Evolutionary conservation across 805 yeast species (phyloP).

Genomic region (Maudiozyma serrabonitensis): DNA sequence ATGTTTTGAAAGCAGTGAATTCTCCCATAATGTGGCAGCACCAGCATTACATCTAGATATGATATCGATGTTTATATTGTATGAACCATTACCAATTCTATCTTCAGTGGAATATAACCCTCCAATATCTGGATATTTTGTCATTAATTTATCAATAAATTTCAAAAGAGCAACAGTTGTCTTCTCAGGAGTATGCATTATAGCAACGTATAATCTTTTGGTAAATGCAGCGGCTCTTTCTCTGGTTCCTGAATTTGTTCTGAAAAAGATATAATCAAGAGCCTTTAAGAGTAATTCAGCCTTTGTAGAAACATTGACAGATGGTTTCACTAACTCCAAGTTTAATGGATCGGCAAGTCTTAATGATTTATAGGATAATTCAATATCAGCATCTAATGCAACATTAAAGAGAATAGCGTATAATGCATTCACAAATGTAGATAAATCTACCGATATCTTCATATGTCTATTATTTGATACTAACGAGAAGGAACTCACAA

Average conservation of each 20-base stretch:
- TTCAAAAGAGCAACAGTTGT: constrained; percentile 69
- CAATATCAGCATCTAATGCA: constrained; percentile 73
- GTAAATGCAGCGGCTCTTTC: constrained; percentile 71
- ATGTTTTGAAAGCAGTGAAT: constrained; percentile 66
- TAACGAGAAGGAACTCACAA: constrained; percentile 83
- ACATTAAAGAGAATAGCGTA: constrained; percentile 61
- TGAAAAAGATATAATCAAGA: constrained; percentile 73
- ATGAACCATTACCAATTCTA: constrained; percentile 70
- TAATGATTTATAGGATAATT: constrained; percentile 71
- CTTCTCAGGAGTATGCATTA: constrained; percentile 79
- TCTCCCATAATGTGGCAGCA: constrained; percentile 89
- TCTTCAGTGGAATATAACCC: constrained; percentile 85
- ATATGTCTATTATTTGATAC: constrained; percentile 63
- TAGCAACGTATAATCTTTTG: constrained; percentile 60
- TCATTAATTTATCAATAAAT: constrained; percentile 66
- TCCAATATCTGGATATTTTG: constrained; percentile 59
- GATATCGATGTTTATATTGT: constrained; percentile 52
- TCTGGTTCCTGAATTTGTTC: constrained; percentile 56
- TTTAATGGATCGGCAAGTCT: constrained; percentile 72
- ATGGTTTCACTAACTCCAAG: constrained; percentile 42
- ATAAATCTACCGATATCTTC: constrained; percentile 71
- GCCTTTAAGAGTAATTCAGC: constrained; percentile 73
- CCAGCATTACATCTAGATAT: constrained; percentile 75
- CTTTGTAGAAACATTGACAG: constrained; percentile 81
- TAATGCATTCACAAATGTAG: constrained; percentile 67